Conservation (phyloP, 768 basidiomycete species). For the Cantharellus anzutake region DNA sequence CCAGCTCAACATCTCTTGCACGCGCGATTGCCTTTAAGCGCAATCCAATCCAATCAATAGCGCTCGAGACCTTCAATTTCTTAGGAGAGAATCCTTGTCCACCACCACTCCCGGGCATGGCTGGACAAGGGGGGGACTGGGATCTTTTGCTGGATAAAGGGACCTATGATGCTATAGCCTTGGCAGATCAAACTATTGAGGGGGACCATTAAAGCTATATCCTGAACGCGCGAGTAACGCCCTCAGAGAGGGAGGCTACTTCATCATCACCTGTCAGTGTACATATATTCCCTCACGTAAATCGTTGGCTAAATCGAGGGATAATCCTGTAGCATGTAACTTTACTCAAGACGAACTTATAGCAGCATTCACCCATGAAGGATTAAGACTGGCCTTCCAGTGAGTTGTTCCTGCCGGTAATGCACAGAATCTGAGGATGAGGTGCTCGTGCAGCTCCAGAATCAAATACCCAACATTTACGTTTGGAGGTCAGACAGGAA, state of each 20-base stretch:
- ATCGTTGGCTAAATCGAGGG: slow-evolving; percentile 1
- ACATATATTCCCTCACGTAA: not conserved
- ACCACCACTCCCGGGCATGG: not conserved
- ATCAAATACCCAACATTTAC: slow-evolving; percentile 52
- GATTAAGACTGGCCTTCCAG: slow-evolving; percentile 43
- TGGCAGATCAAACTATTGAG: slow-evolving; percentile 37
- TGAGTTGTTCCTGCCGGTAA: slow-evolving; percentile 19
- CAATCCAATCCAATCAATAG: not conserved
- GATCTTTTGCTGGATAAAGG: slow-evolving; percentile 71
- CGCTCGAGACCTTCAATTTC: not conserved
- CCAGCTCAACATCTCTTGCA: not conserved
- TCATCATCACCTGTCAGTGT: slow-evolving; percentile 61
- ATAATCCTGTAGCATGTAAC: slow-evolving; percentile 41
- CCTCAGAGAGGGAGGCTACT: slow-evolving; percentile 46
- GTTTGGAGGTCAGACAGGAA: slow-evolving; percentile 64
- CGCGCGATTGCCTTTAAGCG: not conserved
- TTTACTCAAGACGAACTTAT: slow-evolving; percentile 65
- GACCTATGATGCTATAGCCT: slow-evolving; percentile 73
- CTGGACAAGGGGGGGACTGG: slow-evolving; percentile 25
- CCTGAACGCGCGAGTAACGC: slow-evolving; percentile 34
- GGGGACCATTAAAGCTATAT: slow-evolving; percentile 40
- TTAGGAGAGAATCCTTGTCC: not conserved
- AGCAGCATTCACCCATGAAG: slow-evolving; percentile 28
- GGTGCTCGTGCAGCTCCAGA: slow-evolving; percentile 31
- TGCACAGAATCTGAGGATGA: not conserved